Conservation (phyloP, 106 monocot genomes). For the Allium fistulosum region DNA sequence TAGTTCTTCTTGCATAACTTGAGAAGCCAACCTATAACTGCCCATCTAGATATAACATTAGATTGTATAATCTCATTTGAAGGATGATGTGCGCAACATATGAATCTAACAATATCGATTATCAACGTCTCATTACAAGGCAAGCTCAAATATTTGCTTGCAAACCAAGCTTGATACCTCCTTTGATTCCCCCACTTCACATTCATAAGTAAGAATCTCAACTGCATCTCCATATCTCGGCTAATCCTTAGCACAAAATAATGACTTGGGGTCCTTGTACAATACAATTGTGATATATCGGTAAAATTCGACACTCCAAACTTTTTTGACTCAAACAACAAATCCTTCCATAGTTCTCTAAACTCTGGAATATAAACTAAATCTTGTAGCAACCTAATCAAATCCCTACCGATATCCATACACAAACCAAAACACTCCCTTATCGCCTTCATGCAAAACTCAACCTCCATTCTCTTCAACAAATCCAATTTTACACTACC, state of each 20-base stretch:
- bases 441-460: slow-evolving; percentile 50
- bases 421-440: slow-evolving; percentile 55
- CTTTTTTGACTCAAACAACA: slow-evolving; percentile 28
- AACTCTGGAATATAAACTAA: slow-evolving; percentile 54
- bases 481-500: slow-evolving; percentile 19
- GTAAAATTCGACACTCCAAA: slow-evolving; percentile 33
- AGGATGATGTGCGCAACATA: slow-evolving; percentile 64
- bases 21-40: slow-evolving; percentile 83
- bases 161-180: slow-evolving; percentile 86
- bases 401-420: slow-evolving; percentile 52
- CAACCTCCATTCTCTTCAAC: slow-evolving; percentile 51
- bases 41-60: slow-evolving; percentile 71
- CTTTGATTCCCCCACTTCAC: slow-evolving; percentile 72
- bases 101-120: slow-evolving; percentile 55
- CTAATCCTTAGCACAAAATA: slow-evolving; percentile 46
- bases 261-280: slow-evolving; percentile 28
- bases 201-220: slow-evolving; percentile 67
- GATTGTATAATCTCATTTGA: slow-evolving; percentile 53
- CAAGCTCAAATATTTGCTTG: slow-evolving; percentile 39
- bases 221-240: slow-evolving; percentile 63
- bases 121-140: slow-evolving; percentile 53
- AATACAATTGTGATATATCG: slow-evolving; percentile 59
- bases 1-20: slow-evolving; percentile 54
- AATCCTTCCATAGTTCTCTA: slow-evolving; percentile 56
- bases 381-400: slow-evolving; percentile 70